Evolutionary conservation across 1,284 basidiomycete genomes (phyloP), one percentile per base, ranked within the genome.

Genomic region (Xerocomus amazonicus): DNA sequence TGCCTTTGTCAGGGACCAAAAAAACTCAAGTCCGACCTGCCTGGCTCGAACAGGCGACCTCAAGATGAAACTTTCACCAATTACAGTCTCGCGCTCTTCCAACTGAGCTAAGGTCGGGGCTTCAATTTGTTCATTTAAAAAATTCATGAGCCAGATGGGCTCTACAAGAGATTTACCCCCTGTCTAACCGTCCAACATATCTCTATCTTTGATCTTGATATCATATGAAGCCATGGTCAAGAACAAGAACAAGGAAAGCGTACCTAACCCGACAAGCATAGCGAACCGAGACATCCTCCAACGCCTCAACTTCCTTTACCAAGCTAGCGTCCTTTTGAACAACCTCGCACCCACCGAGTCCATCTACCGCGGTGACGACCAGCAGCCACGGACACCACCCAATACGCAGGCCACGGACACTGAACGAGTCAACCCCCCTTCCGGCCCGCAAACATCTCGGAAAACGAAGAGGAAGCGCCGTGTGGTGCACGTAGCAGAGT

Each of bases 301-400:
- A 62, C 77, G 90, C 26, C 75, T 92, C 55, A 91, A 87, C 69
- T 92, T 89, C 64, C 77, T 92, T 28, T 90, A 89, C 61, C 90
- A 92, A 69, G 87, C 89, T 28, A 84, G 86, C 57, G 72, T 79
- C 5, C 82, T 86, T 56, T 69, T 92, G 34, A 75, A 76, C 47
- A 71, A 70, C 16, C 62, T 82, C 34, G 54, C 57, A 40, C 62
- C 48, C 50, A 47, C 34, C 43, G 13, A 33, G 9, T 0, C 41
- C 37, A 37, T 13, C 48, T 40, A 34, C 23, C 13, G 14, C 32
- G 34, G 33, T 12, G 40, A 45, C 17, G 36, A 48, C 16, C 17
- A 28, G 6, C 36, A 0, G 13, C 10, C 39, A 4, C 39, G 39
- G 14, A 19, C 23, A 17, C 41, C 34, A n/a, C 16, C 28, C 14